phyloP scores from a whole-genome alignment of 2,329 filamentous ascomycete species.

The Seiridium unicorne region DNA sequence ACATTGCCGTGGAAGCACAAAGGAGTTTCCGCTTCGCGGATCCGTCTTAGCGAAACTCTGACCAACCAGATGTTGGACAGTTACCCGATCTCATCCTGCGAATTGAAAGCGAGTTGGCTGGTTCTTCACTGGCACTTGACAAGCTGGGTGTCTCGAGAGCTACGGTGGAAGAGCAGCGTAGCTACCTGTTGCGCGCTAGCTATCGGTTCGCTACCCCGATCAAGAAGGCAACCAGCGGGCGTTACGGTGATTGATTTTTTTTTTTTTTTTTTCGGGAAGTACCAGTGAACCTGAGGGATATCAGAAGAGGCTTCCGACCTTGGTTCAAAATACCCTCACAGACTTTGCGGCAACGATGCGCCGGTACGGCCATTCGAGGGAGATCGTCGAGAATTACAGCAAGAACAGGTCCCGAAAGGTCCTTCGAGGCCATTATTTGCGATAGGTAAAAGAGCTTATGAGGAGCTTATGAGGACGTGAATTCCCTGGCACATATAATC shows the following conservation, averaged over 20 bases:
- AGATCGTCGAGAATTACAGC: constrained; percentile 8
- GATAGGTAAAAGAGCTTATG: constrained; percentile 24
- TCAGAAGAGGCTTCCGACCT: constrained; percentile 20
- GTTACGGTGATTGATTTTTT: constrained; percentile 27
- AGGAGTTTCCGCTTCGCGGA: constrained; percentile 17
- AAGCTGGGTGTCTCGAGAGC: constrained; percentile 21
- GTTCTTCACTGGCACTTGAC: constrained; percentile 19
- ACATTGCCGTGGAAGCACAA: constrained; percentile 13
- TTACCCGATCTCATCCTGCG: constrained; percentile 28
- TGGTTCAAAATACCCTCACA: constrained; percentile 20
- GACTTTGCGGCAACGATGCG: constrained; percentile 23
- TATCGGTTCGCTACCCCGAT: constrained; percentile 21
- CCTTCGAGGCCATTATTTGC: constrained; percentile 15
- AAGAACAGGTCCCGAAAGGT: constrained; percentile 6
- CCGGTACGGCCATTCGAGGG: constrained; percentile 15
- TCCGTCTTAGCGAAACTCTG: constrained; percentile 21
- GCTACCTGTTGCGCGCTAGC: constrained; percentile 28
- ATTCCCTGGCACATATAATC: constrained; percentile 33
- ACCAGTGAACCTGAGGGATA: constrained; percentile 14
- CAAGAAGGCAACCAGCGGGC: constrained; percentile 24
- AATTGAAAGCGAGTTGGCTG: constrained; percentile 22
- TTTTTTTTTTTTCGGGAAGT: too few relatives aligned
- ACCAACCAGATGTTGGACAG: constrained; percentile 28
- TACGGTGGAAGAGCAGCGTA: constrained; percentile 23
- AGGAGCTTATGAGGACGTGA: constrained; percentile 28